Evolutionary conservation across 345 rosid species (phyloP).

Genomic region (Pistacia integerrima): DNA sequence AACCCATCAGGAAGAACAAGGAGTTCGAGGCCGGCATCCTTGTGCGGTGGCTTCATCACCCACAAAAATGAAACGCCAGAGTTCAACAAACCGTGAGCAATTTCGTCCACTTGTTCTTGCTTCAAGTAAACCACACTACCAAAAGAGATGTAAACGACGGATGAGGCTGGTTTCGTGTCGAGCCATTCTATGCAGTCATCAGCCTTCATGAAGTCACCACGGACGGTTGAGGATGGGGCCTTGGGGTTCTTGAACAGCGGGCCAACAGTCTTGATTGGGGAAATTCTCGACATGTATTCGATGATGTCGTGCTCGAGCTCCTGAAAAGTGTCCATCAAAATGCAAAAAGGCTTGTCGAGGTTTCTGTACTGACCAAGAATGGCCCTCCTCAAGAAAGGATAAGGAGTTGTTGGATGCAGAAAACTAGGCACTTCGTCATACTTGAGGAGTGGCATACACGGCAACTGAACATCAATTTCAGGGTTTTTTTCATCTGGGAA

Average conservation of each 20-base stretch:
- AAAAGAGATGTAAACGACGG: slow-evolving; percentile 89
- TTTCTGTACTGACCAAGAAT: slow-evolving; percentile 64
- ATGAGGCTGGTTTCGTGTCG: slow-evolving; percentile 51
- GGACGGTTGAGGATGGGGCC: slow-evolving; percentile 32
- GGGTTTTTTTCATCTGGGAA: slow-evolving; percentile 63
- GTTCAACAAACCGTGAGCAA: slow-evolving; percentile 62
- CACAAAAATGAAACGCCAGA: slow-evolving; percentile 68
- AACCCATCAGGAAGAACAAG: slow-evolving; percentile 67
- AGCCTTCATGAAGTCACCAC: slow-evolving; percentile 50
- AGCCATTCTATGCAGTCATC: slow-evolving; percentile 83
- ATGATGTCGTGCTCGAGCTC: slow-evolving; percentile 73
- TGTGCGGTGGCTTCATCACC: slow-evolving; percentile 62
- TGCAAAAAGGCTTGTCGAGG: slow-evolving; percentile 63
- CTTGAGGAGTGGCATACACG: slow-evolving; percentile 68
- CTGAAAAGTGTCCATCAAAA: slow-evolving; percentile 71
- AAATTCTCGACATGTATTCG: slow-evolving; percentile 58
- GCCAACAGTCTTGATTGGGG: slow-evolving; percentile 54
- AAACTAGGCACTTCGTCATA: slow-evolving; percentile 83
- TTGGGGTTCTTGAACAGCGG: slow-evolving; percentile 59
- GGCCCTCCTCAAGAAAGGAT: slow-evolving; percentile 40
- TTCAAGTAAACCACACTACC: slow-evolving; percentile 62
- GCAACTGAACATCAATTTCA: slow-evolving; percentile 63
- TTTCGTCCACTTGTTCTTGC: slow-evolving; percentile 75
- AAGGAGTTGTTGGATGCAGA: slow-evolving; percentile 60
- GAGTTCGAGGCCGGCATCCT: slow-evolving; percentile 31